Conservation (phyloP, 2,329 filamentous ascomycete species). For the Pezicula radicicola region DNA sequence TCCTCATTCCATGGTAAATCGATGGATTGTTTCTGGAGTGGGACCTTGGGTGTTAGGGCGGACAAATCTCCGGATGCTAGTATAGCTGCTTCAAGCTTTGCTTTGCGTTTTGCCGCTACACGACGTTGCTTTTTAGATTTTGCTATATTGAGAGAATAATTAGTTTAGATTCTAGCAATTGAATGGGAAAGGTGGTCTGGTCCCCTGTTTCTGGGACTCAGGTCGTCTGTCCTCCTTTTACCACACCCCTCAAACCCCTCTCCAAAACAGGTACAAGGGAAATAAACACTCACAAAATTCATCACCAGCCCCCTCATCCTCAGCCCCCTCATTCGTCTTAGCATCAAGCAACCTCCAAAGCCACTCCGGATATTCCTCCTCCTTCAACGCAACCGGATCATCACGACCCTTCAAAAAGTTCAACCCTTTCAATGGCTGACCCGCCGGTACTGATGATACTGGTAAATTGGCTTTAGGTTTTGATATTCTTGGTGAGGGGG, state of each 20-base stretch:
- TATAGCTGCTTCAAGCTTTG: slow-evolving; percentile 53
- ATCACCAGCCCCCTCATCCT: slow-evolving; percentile 59
- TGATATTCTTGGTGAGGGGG: slow-evolving; percentile 6
- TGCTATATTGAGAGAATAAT: slow-evolving; percentile 41
- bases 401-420: slow-evolving; percentile 73
- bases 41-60: slow-evolving; percentile 65
- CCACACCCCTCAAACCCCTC: too few species aligned
- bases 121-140: slow-evolving; percentile 83
- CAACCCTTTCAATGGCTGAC: slow-evolving; percentile 68
- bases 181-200: too few species aligned
- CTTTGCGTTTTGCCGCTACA: slow-evolving; percentile 63
- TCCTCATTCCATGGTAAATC: slow-evolving; percentile 56
- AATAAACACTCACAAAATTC: slow-evolving; percentile 67
- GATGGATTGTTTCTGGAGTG: slow-evolving; percentile 73
- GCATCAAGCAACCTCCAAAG: slow-evolving; percentile 70
- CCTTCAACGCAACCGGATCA: slow-evolving; percentile 71
- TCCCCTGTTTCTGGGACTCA: too few species aligned
- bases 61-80: slow-evolving; percentile 64
- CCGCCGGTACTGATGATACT: slow-evolving; percentile 42
- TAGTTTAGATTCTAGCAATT: too few species aligned
- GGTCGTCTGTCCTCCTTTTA: too few species aligned
- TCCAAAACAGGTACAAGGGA: too few species aligned
- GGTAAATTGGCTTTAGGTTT: slow-evolving; percentile 14
- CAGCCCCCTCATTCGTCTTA: slow-evolving; percentile 49
- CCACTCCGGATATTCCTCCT: slow-evolving; percentile 78